Conservation (phyloP, 768 basidiomycete genomes). For the Termitomyces sp. region DNA sequence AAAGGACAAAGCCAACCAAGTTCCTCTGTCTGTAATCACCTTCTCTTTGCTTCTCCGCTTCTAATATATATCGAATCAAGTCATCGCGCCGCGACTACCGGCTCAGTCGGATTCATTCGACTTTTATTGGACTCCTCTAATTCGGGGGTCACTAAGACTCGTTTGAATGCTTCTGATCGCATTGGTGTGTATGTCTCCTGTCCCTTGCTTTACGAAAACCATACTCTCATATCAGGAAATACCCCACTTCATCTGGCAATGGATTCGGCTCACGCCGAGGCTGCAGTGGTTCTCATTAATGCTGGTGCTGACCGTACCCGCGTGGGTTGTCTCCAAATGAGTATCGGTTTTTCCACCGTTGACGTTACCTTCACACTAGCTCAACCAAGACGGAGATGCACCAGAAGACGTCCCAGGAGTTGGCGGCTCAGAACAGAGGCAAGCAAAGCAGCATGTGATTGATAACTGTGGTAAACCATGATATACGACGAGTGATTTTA, state of each 20-base stretch:
- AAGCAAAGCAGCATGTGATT: slow-evolving; percentile 71
- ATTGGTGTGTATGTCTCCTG: slow-evolving; percentile 44
- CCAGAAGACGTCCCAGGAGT: slow-evolving; percentile 90
- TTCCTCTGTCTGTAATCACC: slow-evolving; percentile 62
- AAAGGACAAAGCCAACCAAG: slow-evolving; percentile 89
- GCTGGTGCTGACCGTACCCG: slow-evolving; percentile 91
- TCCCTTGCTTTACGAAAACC: slow-evolving; percentile 5
- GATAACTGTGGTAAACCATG: slow-evolving; percentile 63
- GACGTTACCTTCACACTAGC: slow-evolving; percentile 35
- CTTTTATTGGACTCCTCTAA: slow-evolving; percentile 84
- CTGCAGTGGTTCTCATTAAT: slow-evolving; percentile 86
- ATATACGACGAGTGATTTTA: slow-evolving; percentile 1
- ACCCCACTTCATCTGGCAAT: slow-evolving; percentile 96
- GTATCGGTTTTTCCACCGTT: slow-evolving; percentile 9
- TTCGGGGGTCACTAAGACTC: slow-evolving; percentile 59
- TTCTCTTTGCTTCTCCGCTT: slow-evolving; percentile 19
- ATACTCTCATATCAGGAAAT: slow-evolving; percentile 54
- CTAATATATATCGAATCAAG: slow-evolving; percentile 32
- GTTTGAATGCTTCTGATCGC: slow-evolving; percentile 83
- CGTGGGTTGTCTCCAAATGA: slow-evolving; percentile 42
- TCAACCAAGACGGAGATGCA: slow-evolving; percentile 79
- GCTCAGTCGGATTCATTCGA: slow-evolving; percentile 83
- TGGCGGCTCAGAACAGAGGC: slow-evolving; percentile 83
- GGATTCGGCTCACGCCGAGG: slow-evolving; percentile 93
- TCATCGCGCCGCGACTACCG: slow-evolving; percentile 95